Evolutionary conservation across 2,329 filamentous ascomycete genomes (phyloP), one percentile per base, ranked within the genome.

Genomic region (Teratosphaeria destructans): DNA sequence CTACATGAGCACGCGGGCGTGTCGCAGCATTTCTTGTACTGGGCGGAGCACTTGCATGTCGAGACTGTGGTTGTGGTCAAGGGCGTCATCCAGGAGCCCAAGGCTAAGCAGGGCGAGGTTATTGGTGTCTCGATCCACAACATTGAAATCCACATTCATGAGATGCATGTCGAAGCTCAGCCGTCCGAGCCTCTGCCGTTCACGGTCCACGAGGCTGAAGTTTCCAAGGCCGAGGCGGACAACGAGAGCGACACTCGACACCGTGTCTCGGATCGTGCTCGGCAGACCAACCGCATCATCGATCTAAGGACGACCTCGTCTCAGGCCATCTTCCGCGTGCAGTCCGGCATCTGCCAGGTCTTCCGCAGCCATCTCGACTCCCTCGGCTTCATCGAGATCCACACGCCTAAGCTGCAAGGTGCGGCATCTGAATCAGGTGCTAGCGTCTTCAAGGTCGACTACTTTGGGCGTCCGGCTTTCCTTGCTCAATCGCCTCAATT

Each of bases 401-500:
- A 96, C 71, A 95, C 90, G 0, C 92, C 92, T 2, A 96, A 96
- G 76, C 79, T 96, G 52, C 90, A 95, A 77, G 89, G 90, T 1
- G 86, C 88, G 12, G 92, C 92, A 1, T 95, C 92, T 0, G 92
- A 96, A 74, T 95, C 89, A 54, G 92, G 92, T 54, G 87, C 92
- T 14, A 90, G 90, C 64, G 92, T 96, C 5, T 96, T 96, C 79
- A 86, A 89, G 71, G 84, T 95, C 55, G 89, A 94, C 70, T 96
- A 96, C 76, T 96, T 96, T 76, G 89, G 86, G 34, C 85, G 92
- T 57, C 84, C 84, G 23, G 92, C 91, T 3, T 96, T 94, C 78
- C 77, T 96, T 14, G 92, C 92, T 0, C 92, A 96, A 76, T 95
- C 89, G 62, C 92, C 92, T 6, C 92, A 96, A 73, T 75, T 96